A percentile compares a stretch with the other conserved stretches of the same genome.
phyloP scores from a whole-genome alignment of 1,284 basidiomycete genomes.

The Anthracocystis setariae region DNA sequence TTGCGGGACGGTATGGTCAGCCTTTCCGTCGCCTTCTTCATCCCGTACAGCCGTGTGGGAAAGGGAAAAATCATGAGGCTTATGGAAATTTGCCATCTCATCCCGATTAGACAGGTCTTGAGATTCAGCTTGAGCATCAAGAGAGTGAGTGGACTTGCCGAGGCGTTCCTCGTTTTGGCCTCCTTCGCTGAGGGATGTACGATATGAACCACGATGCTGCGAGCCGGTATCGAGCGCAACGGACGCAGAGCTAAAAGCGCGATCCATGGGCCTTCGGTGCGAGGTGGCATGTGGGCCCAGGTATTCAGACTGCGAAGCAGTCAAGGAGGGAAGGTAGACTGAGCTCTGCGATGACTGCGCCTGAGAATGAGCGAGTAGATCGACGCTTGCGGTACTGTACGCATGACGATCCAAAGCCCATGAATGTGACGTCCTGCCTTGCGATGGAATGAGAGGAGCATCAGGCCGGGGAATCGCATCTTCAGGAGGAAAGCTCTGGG shows the following conservation, averaged over 20 bases:
- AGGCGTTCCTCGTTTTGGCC: conserved; percentile 10
- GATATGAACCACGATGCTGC: conserved; percentile 7
- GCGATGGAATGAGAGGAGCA: conserved; percentile 11
- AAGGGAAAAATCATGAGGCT: conserved; percentile 44
- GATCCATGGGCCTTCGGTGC: conserved; percentile 25
- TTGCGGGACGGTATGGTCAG: conserved; percentile 8
- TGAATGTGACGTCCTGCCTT: conserved; percentile 7
- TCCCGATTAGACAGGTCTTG: not conserved
- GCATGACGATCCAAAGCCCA: conserved; percentile 21
- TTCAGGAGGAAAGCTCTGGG: conserved; percentile 7
- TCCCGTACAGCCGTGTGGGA: conserved; percentile 31
- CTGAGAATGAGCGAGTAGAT: conserved; percentile 16
- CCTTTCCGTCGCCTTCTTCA: conserved; percentile 43
- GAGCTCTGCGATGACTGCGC: conserved; percentile 30
- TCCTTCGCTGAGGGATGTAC: conserved; percentile 1
- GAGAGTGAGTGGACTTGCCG: not conserved
- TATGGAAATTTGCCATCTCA: conserved; percentile 29
- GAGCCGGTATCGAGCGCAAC: conserved; percentile 16
- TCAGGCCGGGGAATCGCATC: not conserved
- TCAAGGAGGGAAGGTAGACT: conserved; percentile 28
- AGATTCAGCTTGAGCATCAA: not conserved
- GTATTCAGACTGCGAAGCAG: conserved; percentile 28
- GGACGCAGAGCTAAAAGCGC: conserved; percentile 18
- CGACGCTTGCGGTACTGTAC: not conserved
- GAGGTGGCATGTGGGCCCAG: conserved; percentile 33